phyloP scores from a whole-genome alignment of 305 asterid genomes.

The Fraxinus baroniana region DNA sequence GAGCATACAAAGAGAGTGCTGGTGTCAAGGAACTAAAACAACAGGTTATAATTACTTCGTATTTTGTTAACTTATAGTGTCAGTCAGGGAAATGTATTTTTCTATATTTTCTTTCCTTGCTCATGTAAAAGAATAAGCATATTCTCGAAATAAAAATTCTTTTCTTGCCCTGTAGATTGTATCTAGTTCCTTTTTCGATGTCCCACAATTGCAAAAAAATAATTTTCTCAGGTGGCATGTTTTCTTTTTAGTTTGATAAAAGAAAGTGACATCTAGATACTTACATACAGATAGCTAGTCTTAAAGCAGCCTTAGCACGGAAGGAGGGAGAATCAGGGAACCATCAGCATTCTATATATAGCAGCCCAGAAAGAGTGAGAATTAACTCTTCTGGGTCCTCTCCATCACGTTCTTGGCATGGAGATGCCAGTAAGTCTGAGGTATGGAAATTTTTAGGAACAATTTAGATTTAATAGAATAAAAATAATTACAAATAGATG shows the following conservation, averaged over 20 bases:
- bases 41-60: slow-evolving; percentile 47
- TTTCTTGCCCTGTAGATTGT: neutral
- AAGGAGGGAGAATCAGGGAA: slow-evolving; percentile 52
- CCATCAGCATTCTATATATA: slow-evolving; percentile 33
- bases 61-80: neutral
- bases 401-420: slow-evolving; percentile 48
- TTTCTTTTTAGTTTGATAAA: neutral
- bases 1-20: slow-evolving; percentile 60
- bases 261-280: neutral
- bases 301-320: slow-evolving; percentile 74
- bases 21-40: slow-evolving; percentile 81
- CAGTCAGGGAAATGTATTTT: neutral
- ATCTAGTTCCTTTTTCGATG: neutral
- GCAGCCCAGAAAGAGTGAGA: slow-evolving; percentile 56
- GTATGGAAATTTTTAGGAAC: slow-evolving; percentile 31
- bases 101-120: neutral
- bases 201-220: neutral
- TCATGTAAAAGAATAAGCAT: neutral
- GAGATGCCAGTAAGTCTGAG: slow-evolving; percentile 46
- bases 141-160: neutral
- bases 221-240: neutral
- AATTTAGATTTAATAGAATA: neutral
- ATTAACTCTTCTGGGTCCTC: slow-evolving; percentile 43
- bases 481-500: neutral
- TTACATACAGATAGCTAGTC: slow-evolving; percentile 64